Percentiles rank a stretch among this genome's conserved stretches.
These are phyloP conservation scores for Aspergillus clavatus DNA, from an alignment of 2,329 filamentous ascomycete species.

Conservation along the genomic window DNA sequence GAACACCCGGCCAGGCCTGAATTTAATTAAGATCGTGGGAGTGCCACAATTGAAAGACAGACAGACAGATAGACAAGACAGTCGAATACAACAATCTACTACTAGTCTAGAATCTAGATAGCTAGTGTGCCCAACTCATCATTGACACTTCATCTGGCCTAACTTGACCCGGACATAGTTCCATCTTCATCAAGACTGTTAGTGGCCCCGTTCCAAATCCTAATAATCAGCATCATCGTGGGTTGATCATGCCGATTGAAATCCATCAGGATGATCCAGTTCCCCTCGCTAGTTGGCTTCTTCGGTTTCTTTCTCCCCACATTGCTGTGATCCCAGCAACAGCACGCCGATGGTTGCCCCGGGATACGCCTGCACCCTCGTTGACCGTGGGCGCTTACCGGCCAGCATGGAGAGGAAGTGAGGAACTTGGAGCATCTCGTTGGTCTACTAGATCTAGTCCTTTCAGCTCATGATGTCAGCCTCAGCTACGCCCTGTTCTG, in stretches of 20 bases:
- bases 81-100: too few species aligned
- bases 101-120: too few species aligned
- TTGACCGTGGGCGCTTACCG: background rate
- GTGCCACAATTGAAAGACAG: conserved; percentile 1
- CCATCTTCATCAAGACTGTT: background rate
- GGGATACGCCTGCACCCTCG: conserved; percentile 7
- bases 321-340: conserved; percentile 13
- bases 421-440: background rate
- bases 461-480: conserved; percentile 3
- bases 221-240: conserved; percentile 6
- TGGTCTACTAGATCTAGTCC: background rate
- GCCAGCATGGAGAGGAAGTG: background rate
- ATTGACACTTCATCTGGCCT: background rate
- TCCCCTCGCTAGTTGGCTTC: conserved; percentile 5
- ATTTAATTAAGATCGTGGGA: conserved; percentile 4
- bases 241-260: conserved; percentile 14
- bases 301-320: conserved; percentile 13
- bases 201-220: background rate
- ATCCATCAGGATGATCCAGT: conserved; percentile 5
- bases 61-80: too few species aligned
- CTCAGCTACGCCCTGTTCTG: conserved; percentile 6
- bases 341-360: conserved; percentile 20
- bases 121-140: background rate
- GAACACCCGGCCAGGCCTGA: conserved; percentile 4
- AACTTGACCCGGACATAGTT: background rate